phyloP scores from a whole-genome alignment of 2,329 filamentous ascomycete genomes.

The Colletotrichum coccodes region DNA sequence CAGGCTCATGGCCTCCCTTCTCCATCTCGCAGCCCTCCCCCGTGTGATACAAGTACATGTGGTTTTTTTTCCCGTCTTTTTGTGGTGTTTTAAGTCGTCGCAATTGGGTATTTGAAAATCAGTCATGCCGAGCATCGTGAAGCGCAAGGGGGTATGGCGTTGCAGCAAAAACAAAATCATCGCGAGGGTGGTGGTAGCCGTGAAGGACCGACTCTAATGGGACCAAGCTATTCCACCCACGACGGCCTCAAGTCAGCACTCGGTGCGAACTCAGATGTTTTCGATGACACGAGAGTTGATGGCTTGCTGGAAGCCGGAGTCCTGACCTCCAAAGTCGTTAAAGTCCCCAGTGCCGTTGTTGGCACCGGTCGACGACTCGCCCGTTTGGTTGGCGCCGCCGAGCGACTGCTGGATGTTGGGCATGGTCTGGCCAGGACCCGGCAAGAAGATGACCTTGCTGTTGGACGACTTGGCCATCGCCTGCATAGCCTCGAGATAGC shows the following conservation, averaged over 20 bases:
- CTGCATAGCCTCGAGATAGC: conserved; percentile 98
- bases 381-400: conserved; percentile 47
- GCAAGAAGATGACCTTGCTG: conserved; percentile 88
- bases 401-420: conserved; percentile 53
- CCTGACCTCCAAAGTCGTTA: conserved; percentile 63
- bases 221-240: conserved; percentile 33
- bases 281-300: conserved; percentile 86
- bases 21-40: neutral
- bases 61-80: neutral
- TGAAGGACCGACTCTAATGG: conserved; percentile 15
- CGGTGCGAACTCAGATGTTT: conserved; percentile 72
- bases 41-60: conserved; percentile 16
- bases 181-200: conserved; percentile 1
- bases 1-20: neutral
- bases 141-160: conserved; percentile 5
- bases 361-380: conserved; percentile 52
- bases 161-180: conserved; percentile 1
- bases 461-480: conserved; percentile 96
- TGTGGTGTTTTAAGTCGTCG: neutral
- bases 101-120: conserved; percentile 27
- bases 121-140: conserved; percentile 21
- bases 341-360: conserved; percentile 43
- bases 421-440: conserved; percentile 69
- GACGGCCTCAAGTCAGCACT: conserved; percentile 32
- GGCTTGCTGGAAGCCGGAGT: conserved; percentile 78